phyloP scores from a whole-genome alignment of 352 stramenopile genomes.

The Globisporangium parvum region DNA sequence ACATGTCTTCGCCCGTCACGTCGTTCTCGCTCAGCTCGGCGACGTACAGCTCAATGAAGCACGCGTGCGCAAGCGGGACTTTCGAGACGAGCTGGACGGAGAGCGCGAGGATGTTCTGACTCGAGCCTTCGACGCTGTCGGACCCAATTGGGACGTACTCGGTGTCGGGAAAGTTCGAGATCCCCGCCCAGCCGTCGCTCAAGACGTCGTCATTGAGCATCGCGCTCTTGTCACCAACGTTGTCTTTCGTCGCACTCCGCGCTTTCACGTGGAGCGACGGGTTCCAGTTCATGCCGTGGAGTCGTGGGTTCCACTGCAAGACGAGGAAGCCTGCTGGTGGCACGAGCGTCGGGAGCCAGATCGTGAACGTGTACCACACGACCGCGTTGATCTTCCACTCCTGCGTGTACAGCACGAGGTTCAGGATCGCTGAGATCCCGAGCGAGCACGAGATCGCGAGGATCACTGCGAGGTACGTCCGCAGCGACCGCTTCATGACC shows the following conservation, averaged over 20 bases:
- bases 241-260: constrained; percentile 30
- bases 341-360: constrained; percentile 73
- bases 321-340: constrained; percentile 71
- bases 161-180: constrained; percentile 66
- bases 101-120: constrained; percentile 73
- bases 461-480: constrained; percentile 74
- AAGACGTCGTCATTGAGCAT: constrained; percentile 21
- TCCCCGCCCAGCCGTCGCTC: constrained; percentile 49
- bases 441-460: constrained; percentile 64
- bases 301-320: constrained; percentile 78
- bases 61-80: constrained; percentile 55
- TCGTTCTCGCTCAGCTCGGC: constrained; percentile 56
- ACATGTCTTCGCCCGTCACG: constrained; percentile 38
- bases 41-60: constrained; percentile 74
- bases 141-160: constrained; percentile 61
- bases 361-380: constrained; percentile 75
- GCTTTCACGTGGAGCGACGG: constrained; percentile 49
- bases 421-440: constrained; percentile 51
- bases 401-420: constrained; percentile 56
- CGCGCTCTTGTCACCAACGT: constrained; percentile 27
- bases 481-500: constrained; percentile 75
- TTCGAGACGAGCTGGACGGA: constrained; percentile 63
- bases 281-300: constrained; percentile 72
- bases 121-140: constrained; percentile 45
- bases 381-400: constrained; percentile 63